These are phyloP conservation scores for Paramicrosporidium saccamoebae DNA, from an alignment of 371 early-diverging fungal genomes.

Conservation along the genomic window DNA sequence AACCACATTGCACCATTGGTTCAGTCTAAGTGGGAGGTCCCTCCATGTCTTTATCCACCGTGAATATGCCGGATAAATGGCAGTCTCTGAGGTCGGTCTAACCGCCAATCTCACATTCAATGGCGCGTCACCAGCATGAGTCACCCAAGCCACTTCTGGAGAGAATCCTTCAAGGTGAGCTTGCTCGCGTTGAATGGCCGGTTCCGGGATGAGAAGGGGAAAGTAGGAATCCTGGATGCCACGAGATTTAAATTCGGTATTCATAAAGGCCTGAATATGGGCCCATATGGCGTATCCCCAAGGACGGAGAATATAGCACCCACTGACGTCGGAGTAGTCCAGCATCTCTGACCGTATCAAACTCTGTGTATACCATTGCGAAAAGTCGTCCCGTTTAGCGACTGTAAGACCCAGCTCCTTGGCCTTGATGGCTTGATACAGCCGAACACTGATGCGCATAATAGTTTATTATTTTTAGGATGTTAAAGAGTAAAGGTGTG, in stretches of 20 bases:
- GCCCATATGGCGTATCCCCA: constrained; percentile 93
- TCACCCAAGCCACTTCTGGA: constrained; percentile 99
- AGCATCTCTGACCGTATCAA: constrained; percentile 83
- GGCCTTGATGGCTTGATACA: no score
- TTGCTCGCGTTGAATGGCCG: constrained; percentile 81
- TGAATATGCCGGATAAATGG: constrained; percentile 97
- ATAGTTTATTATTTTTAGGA: no score
- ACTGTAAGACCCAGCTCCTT: constrained; percentile 76
- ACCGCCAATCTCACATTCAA: constrained; percentile 93
- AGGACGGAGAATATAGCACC: constrained; percentile 97
- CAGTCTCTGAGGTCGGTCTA: constrained; percentile 99
- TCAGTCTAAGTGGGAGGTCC: constrained; percentile 90
- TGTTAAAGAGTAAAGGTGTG: no score
- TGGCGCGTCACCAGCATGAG: constrained; percentile 72
- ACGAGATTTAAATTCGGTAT: constrained; percentile 54
- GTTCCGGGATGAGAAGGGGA: constrained; percentile 94
- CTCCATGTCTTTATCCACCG: constrained; percentile 96
- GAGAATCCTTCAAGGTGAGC: constrained; percentile 97
- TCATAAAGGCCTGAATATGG: constrained; percentile 77
- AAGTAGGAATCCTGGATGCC: constrained; percentile 96
- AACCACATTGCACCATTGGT: constrained; percentile 99
- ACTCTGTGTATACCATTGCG: constrained; percentile 78
- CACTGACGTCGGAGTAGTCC: constrained; percentile 95
- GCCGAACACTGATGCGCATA: no score
- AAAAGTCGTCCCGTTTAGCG: constrained; percentile 70